Conservation (phyloP, 768 basidiomycete species). For the Auriculariales sp. region DNA sequence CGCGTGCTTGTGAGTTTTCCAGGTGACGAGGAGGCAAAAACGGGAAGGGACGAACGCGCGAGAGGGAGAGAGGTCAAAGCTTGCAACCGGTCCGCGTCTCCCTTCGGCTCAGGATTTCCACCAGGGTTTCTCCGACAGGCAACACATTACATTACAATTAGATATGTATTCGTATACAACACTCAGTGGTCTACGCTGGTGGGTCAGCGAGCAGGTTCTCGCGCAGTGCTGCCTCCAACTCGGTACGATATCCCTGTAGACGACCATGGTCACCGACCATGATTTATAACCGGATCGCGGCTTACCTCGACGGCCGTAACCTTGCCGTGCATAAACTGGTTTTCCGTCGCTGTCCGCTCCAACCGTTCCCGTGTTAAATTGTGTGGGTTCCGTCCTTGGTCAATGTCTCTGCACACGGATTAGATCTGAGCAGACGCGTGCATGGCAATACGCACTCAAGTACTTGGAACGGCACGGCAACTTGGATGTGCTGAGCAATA, state of each 20-base stretch:
- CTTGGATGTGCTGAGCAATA: slow-evolving; percentile 43
- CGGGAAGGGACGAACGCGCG: too few species aligned
- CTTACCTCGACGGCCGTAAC: slow-evolving; percentile 62
- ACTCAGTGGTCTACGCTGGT: too few species aligned
- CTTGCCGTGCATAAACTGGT: slow-evolving; percentile 86
- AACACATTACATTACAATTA: too few species aligned
- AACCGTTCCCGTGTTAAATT: slow-evolving; percentile 65
- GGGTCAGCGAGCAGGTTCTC: not conserved
- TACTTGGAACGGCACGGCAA: slow-evolving; percentile 63
- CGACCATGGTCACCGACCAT: too few species aligned
- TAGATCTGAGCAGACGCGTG: not conserved
- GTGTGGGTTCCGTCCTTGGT: slow-evolving; percentile 69
- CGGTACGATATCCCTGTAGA: not conserved
- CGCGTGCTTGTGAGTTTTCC: too few species aligned
- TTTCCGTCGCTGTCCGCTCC: slow-evolving; percentile 75
- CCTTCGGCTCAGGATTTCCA: too few species aligned
- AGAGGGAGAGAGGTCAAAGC: too few species aligned
- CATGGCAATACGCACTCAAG: slow-evolving; percentile 7
- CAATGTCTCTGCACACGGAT: slow-evolving; percentile 45
- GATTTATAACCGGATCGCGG: too few species aligned
- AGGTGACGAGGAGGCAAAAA: too few species aligned
- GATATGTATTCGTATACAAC: too few species aligned
- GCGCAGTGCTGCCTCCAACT: not conserved
- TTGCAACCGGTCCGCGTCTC: too few species aligned
- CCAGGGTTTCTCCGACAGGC: too few species aligned